Evolutionary conservation across 176 grass and related monocot genomes (phyloP), one percentile per base, ranked within the genome.

Genomic region (Pharus latifolius): DNA sequence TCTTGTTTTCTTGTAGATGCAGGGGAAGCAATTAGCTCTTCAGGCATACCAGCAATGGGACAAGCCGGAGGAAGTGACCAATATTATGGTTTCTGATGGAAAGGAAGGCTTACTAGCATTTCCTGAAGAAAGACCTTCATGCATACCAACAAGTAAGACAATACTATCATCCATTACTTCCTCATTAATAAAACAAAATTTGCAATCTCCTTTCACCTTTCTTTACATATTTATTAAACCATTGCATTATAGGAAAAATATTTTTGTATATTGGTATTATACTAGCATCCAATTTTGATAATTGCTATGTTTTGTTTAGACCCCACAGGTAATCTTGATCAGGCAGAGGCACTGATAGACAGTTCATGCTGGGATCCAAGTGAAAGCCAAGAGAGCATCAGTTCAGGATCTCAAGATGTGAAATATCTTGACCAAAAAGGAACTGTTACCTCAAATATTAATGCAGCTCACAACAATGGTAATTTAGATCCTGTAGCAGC

Each of bases 331-430:
- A 18, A 62, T 10, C 35, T 40, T 22, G 34, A 40, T 62, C 33
- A 62, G 24, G 33, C 19, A 62, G 58, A 62, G 18, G 34, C 18
- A 24, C 7, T 40, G 11, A 40, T 62, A 4, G 58, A 62, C 19
- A 64, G 44, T 64, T 64, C 61, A 26, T 20, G 23, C 0, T 64
- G 37, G 61, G 61, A 44, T 20, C 37, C 61, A 4, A 71, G 34
- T 62, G 66, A 63, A 18, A 80, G 77, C 24, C 66, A 63, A 37
- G 77, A 30, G 56, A 84, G 81, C 74, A 78, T 84, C 31, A 78
- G 81, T 60, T 78, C 74, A 17, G 81, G 67, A 7, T 58, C 74
- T 23, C 74, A 72, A 46, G 58, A 51, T 14, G 32, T 25, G 5
- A 64, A 42, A 18, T 72, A 84, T 59, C 24, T 66, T 50, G 58